Conservation (phyloP, 768 basidiomycete genomes). For the Pleurotus eryngii region DNA sequence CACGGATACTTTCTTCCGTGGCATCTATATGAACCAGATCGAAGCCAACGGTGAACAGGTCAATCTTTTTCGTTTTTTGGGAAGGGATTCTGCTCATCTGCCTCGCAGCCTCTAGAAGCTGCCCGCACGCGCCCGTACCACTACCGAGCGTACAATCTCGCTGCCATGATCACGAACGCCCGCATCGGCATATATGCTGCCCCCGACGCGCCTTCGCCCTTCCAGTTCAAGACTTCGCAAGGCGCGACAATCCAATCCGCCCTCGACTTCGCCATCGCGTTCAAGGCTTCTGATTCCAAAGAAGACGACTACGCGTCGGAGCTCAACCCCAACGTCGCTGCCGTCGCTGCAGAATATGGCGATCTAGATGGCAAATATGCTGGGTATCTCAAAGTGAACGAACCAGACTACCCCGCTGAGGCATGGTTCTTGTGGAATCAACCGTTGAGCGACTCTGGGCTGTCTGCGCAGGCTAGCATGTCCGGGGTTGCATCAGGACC, state of each 20-base stretch:
- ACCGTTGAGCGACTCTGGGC: conserved; percentile 33
- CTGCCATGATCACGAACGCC: conserved; percentile 64
- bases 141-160: conserved; percentile 65
- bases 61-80: conserved; percentile 2
- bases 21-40: conserved; percentile 51
- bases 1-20: conserved; percentile 47
- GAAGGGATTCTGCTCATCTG: background rate
- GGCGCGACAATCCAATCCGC: conserved; percentile 59
- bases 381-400: conserved; percentile 36
- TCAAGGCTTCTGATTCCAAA: conserved; percentile 27
- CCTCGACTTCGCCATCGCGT: conserved; percentile 53
- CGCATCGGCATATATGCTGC: conserved; percentile 46
- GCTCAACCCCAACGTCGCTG: conserved; percentile 55
- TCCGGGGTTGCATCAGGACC: background rate
- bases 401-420: conserved; percentile 37
- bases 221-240: conserved; percentile 45
- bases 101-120: conserved; percentile 53
- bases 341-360: conserved; percentile 56
- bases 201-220: conserved; percentile 37
- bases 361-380: conserved; percentile 58
- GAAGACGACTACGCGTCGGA: conserved; percentile 42
- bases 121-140: conserved; percentile 62
- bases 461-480: conserved; percentile 17
- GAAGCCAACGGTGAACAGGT: conserved; percentile 57
- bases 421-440: conserved; percentile 56